Percentiles rank a stretch among this genome's conserved stretches.
Evolutionary conservation across 2,329 filamentous ascomycete species (phyloP).

Genomic region (Penicillium sp.): DNA sequence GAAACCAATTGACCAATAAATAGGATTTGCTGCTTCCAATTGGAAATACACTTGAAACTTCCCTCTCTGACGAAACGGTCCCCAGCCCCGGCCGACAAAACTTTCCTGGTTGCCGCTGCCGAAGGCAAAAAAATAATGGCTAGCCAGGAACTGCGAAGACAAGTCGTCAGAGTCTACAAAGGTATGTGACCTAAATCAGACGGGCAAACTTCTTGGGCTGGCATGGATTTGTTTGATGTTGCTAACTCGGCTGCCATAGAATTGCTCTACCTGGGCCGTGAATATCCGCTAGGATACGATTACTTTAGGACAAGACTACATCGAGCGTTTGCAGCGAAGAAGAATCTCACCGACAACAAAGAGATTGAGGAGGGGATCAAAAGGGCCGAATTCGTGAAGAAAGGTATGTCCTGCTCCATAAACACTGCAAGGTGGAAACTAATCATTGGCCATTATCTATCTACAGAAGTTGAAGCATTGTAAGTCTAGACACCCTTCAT

Average conservation of each 20-base stretch:
- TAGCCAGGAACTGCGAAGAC: conserved; percentile 61
- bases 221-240: background rate
- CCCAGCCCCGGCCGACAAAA: background rate
- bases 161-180: conserved; percentile 88
- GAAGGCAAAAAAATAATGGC: conserved; percentile 27
- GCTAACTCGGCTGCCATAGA: conserved; percentile 49
- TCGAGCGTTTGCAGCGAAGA: conserved; percentile 76
- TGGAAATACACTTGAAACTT: background rate
- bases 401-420: conserved; percentile 54
- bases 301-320: conserved; percentile 82
- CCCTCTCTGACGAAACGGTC: background rate
- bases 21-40: no score
- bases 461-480: conserved; percentile 81
- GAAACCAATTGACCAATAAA: no score
- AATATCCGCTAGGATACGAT: conserved; percentile 78
- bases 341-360: conserved; percentile 64
- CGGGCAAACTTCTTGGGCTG: background rate
- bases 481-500: conserved; percentile 50
- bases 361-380: conserved; percentile 73
- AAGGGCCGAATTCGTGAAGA: conserved; percentile 83
- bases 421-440: background rate
- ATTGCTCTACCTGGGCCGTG: conserved; percentile 75
- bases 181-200: conserved; percentile 46
- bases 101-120: background rate
- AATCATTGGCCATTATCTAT: background rate